phyloP scores from a whole-genome alignment of 805 yeast genomes.

The Sugiyamaella floridensis region DNA sequence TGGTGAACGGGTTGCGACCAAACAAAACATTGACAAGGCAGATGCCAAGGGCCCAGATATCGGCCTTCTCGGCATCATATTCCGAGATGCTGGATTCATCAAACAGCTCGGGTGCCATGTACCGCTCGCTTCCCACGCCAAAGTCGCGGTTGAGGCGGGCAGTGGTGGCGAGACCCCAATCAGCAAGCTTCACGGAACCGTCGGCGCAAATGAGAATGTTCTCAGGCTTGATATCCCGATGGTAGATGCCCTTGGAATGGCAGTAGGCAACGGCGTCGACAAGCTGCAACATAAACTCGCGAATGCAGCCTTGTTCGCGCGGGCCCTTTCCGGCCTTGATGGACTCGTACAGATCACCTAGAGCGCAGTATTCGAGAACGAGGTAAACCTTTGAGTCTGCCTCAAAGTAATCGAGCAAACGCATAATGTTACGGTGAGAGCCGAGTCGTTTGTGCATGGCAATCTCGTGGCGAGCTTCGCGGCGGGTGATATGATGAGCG shows the following conservation, averaged over 20 bases:
- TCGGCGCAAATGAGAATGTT: slow-evolving; percentile 64
- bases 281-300: slow-evolving; percentile 60
- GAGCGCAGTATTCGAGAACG: slow-evolving; percentile 78
- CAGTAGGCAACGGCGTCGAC: slow-evolving; percentile 71
- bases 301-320: slow-evolving; percentile 34
- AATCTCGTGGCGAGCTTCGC: slow-evolving; percentile 45
- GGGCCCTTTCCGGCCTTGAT: slow-evolving; percentile 62
- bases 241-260: slow-evolving; percentile 77
- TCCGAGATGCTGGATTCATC: slow-evolving; percentile 40
- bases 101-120: slow-evolving; percentile 92
- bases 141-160: slow-evolving; percentile 57
- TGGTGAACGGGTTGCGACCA: slow-evolving; percentile 79
- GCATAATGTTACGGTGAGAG: slow-evolving; percentile 67
- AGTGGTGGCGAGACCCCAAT: slow-evolving; percentile 81
- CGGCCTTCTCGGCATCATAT: slow-evolving; percentile 76
- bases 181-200: slow-evolving; percentile 62
- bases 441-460: slow-evolving; percentile 69
- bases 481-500: background rate
- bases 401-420: slow-evolving; percentile 67
- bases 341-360: slow-evolving; percentile 80
- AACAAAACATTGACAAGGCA: slow-evolving; percentile 78
- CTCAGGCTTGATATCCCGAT: slow-evolving; percentile 94
- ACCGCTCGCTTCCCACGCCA: slow-evolving; percentile 83
- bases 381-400: slow-evolving; percentile 48
- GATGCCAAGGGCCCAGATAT: slow-evolving; percentile 85